Base-by-base conservation (phyloP, 116 monocot species). In the Posidonia oceanica region DNA sequence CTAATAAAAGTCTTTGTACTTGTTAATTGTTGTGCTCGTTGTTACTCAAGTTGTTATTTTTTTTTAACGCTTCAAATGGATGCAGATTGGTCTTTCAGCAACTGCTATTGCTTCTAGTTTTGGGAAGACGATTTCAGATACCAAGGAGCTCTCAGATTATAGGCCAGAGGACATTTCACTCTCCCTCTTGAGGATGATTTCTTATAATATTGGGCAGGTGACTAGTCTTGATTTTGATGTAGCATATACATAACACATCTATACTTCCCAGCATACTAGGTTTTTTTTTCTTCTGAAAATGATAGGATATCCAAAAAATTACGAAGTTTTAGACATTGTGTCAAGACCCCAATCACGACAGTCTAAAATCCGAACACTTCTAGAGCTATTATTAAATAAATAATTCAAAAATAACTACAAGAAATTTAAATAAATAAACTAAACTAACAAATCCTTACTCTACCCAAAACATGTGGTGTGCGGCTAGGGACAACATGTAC, bases 151-250 rank as follows among this genome's bases (percentile, higher is more conserved):
- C 39, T 74, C 86, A 59, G 92, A 97, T 80, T 97, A 92, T 74
- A 87, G 81, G 73, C 71, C 85, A 63, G 92, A 92, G 63, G 97
- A 97, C 70, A 85, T 97, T 75, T 92, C 97, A 52, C 74, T 89
- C 10, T 89, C 97, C 36, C 70, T 97, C 61, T 85, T 97, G 81
- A 84, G 89, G 72, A 93, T 89, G 75, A 92, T 97, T 76, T 92
- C 97, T 66, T 97, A 97, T 71, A 97, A 97, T 69, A 97, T 97
- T 82, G 97, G 93, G 58, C 97, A 97, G 76, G 97, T 97, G 67
- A 72, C 15, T 15, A 52, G 15, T 52, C 56, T 71, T 72, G 17
- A 8, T 58, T 74, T 66, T 84, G 89, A 78, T 91, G 12, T 84
- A 86, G 39, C 89, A 77, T 73, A 56, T 29, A 29, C 29, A 29